Evolutionary conservation across 2,329 filamentous ascomycete genomes (phyloP).

Genomic region (Cladorrhinum sp.): DNA sequence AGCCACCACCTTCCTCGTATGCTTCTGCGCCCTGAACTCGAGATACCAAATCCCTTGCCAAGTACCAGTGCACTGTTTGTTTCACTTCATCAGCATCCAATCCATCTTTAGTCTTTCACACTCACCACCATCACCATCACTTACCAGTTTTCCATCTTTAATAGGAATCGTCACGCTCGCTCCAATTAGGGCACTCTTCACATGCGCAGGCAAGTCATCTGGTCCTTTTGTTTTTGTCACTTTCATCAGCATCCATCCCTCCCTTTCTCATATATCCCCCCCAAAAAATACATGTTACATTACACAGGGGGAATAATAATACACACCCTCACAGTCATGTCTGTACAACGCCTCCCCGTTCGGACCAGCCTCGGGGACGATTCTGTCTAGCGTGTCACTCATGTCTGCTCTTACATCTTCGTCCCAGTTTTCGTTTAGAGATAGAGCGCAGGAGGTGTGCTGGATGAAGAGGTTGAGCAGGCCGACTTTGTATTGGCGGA

Average conservation of each 20-base stretch:
- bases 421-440: conserved; percentile 90
- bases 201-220: conserved; percentile 96
- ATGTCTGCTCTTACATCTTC: conserved; percentile 85
- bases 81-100: neutral
- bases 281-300: too few relatives aligned
- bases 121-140: conserved; percentile 31
- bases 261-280: too few relatives aligned
- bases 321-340: conserved; percentile 72
- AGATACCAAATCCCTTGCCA: conserved; percentile 95
- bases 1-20: conserved; percentile 78
- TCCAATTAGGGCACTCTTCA: conserved; percentile 87
- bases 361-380: conserved; percentile 74
- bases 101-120: neutral
- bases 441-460: conserved; percentile 88
- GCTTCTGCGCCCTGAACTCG: conserved; percentile 76
- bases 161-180: conserved; percentile 91
- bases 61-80: conserved; percentile 54
- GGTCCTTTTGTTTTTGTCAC: conserved; percentile 54
- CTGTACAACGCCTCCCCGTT: conserved; percentile 74
- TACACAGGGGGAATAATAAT: neutral
- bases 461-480: conserved; percentile 89
- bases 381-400: conserved; percentile 87
- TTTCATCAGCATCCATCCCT: too few relatives aligned
- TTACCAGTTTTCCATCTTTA: conserved; percentile 72
- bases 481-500: conserved; percentile 79